A percentile compares a stretch with the other conserved stretches of the same genome.
phyloP scores from a whole-genome alignment of 306 rosid genomes.

The Citrullus mucosospermus region DNA sequence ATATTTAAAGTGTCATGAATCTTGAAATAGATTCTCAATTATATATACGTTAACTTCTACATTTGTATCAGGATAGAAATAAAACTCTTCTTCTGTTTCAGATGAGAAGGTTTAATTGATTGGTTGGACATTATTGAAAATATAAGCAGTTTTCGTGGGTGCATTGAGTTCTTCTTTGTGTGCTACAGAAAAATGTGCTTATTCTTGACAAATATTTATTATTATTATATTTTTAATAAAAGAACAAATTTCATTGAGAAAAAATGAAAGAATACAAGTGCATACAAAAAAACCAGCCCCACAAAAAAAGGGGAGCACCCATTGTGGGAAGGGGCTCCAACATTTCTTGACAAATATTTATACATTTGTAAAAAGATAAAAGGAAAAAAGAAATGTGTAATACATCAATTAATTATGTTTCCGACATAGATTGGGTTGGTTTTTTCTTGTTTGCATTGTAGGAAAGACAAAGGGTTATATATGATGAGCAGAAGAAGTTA shows the following conservation, averaged over 20 bases:
- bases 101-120: background rate
- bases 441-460: slow-evolving; percentile 20
- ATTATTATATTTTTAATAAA: too few species aligned
- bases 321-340: too few species aligned
- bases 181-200: background rate
- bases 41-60: background rate
- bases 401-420: background rate
- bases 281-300: too few species aligned
- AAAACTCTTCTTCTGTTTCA: background rate
- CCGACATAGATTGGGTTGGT: background rate
- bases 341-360: background rate
- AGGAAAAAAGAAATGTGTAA: background rate
- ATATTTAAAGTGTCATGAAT: background rate
- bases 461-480: slow-evolving; percentile 85
- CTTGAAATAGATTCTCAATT: background rate
- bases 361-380: background rate
- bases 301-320: too few species aligned
- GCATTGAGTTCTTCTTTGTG: background rate
- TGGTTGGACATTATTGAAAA: background rate
- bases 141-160: background rate
- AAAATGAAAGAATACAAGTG: too few species aligned
- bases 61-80: background rate
- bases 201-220: background rate
- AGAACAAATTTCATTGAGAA: too few species aligned
- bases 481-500: slow-evolving; percentile 89